A percentile compares a stretch with the other conserved stretches of the same genome.
phyloP scores from a whole-genome alignment of 331 rosid species.

The Quercus tomentella region DNA sequence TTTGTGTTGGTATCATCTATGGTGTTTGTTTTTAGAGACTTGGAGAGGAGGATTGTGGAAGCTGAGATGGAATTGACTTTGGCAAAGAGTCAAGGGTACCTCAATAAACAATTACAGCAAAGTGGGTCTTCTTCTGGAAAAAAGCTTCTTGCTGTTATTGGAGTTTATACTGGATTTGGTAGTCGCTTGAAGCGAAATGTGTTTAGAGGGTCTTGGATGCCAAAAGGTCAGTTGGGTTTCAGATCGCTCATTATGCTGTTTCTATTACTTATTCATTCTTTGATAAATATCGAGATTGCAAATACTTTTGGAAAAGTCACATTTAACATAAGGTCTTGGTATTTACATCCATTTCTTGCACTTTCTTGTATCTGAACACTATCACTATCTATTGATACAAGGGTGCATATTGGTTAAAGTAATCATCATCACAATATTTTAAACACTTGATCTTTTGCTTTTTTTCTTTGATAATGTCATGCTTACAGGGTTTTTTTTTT shows the following conservation, averaged over 20 bases:
- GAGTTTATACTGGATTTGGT: slow-evolving; percentile 97
- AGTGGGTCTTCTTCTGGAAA: slow-evolving; percentile 54
- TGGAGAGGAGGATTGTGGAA: slow-evolving; percentile 94
- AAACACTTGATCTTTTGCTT: not conserved
- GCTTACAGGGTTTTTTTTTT: not conserved
- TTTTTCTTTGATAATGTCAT: not conserved
- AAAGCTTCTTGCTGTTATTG: slow-evolving; percentile 85
- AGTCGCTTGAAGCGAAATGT: slow-evolving; percentile 70
- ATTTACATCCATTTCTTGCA: not conserved
- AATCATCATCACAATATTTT: not conserved
- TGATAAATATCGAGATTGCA: not conserved
- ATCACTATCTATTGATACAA: not conserved
- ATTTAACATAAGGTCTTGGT: not conserved
- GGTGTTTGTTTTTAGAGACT: slow-evolving; percentile 43
- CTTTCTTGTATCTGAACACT: not conserved
- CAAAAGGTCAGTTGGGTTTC: slow-evolving; percentile 63
- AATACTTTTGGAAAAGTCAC: not conserved
- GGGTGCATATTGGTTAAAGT: not conserved
- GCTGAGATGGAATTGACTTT: slow-evolving; percentile 91
- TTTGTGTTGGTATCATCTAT: not conserved
- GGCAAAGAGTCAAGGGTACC: slow-evolving; percentile 97
- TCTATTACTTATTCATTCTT: not conserved
- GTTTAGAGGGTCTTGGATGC: slow-evolving; percentile 99
- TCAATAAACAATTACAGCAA: slow-evolving; percentile 49
- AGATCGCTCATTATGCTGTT: not conserved